These are phyloP conservation scores for Rhipidocladum racemiflorum DNA, from an alignment of 176 grass and related monocot species.

Conservation along the genomic window DNA sequence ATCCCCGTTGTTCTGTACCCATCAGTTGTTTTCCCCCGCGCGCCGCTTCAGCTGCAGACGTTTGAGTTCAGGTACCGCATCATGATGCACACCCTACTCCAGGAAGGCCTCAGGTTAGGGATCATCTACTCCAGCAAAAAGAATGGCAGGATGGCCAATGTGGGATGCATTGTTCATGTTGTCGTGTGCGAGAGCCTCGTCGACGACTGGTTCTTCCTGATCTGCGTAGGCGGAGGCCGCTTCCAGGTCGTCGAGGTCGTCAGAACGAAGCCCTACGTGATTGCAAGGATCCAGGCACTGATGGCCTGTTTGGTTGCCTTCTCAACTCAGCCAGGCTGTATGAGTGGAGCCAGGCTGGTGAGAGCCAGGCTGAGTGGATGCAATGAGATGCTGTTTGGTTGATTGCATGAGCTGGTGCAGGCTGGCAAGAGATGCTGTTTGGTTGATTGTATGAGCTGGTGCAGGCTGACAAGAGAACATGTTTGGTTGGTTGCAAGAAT, in stretches of 20 bases:
- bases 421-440: no score
- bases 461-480: no score
- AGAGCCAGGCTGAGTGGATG: no score
- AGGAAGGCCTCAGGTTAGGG: conserved; percentile 51
- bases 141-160: conserved; percentile 17
- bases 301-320: no score
- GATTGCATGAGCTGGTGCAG: no score
- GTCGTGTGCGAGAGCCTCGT: conserved; percentile 68
- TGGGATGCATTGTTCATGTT: conserved; percentile 67
- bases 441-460: no score
- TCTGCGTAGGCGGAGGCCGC: conserved; percentile 63
- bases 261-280: conserved; percentile 76
- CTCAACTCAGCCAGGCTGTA: no score
- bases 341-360: no score
- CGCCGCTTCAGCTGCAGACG: conserved; percentile 62
- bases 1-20: conserved; percentile 61
- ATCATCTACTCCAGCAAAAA: conserved; percentile 23
- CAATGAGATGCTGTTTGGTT: no score
- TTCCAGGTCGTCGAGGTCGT: conserved; percentile 57
- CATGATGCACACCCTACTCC: conserved; percentile 86
- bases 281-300: conserved; percentile 58
- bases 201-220: conserved; percentile 79
- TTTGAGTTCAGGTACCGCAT: conserved; percentile 92
- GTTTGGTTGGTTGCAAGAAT: no score
- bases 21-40: conserved; percentile 64